A percentile compares a stretch with the other conserved stretches of the same genome.
These are phyloP conservation scores for Aspergillus cejpii DNA, from an alignment of 2,329 filamentous ascomycete genomes.

Conservation along the genomic window DNA sequence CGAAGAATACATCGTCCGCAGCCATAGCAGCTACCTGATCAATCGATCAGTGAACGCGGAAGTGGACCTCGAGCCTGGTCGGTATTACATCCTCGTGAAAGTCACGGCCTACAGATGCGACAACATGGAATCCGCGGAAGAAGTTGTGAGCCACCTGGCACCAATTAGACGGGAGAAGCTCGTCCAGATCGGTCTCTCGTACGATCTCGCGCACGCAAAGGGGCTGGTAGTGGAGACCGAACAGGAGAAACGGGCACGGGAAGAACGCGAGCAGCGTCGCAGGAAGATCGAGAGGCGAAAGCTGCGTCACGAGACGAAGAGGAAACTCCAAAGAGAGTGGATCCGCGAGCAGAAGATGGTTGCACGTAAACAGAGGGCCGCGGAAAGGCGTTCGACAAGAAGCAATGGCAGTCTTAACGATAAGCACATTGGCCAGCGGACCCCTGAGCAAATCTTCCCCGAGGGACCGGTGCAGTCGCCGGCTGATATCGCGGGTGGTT, in stretches of 20 bases:
- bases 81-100: conserved; percentile 69
- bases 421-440: background rate
- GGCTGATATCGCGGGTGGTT: conserved; percentile 18
- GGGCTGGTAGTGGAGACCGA: conserved; percentile 38
- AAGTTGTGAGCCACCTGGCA: conserved; percentile 61
- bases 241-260: conserved; percentile 29
- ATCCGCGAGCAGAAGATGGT: conserved; percentile 35
- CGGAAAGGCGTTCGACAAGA: conserved; percentile 23
- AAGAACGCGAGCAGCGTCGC: conserved; percentile 33
- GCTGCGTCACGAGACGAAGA: conserved; percentile 35
- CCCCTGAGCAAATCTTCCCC: conserved; percentile 15
- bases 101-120: conserved; percentile 58
- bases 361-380: conserved; percentile 27
- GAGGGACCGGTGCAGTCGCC: conserved; percentile 26
- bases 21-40: conserved; percentile 55
- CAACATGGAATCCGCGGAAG: conserved; percentile 52
- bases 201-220: conserved; percentile 44
- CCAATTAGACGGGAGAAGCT: conserved; percentile 64
- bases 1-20: conserved; percentile 54
- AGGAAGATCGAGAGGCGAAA: conserved; percentile 32
- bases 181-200: conserved; percentile 42
- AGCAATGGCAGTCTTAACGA: conserved; percentile 6
- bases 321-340: conserved; percentile 37
- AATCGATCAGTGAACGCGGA: conserved; percentile 70
- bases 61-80: conserved; percentile 64